Conservation (phyloP, 31 red algal species). For the Asparagopsis taxiformis region DNA sequence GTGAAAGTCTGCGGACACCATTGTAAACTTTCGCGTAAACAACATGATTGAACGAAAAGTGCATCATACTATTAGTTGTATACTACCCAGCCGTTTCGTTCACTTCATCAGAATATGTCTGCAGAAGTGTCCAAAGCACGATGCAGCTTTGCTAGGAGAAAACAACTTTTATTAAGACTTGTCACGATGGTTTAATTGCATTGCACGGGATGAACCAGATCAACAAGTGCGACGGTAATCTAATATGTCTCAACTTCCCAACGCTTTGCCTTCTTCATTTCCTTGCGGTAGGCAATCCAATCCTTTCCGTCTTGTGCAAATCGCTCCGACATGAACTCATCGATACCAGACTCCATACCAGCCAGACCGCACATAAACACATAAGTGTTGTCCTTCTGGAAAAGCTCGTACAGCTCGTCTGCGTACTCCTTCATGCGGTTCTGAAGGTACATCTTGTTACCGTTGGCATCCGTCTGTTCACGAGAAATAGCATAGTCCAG, state of each 20-base stretch:
- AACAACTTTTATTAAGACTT: too few relatives aligned
- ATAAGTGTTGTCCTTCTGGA: conserved; percentile 91
- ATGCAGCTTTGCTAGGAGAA: too few relatives aligned
- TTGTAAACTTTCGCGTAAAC: too few relatives aligned
- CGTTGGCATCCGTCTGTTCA: conserved; percentile 81
- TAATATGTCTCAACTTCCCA: conserved; percentile 97
- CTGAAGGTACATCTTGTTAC: conserved; percentile 96
- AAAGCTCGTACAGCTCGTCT: conserved; percentile 88
- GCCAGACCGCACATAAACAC: conserved; percentile 96
- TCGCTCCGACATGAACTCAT: conserved; percentile 74
- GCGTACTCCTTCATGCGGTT: conserved; percentile 87
- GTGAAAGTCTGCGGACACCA: too few relatives aligned
- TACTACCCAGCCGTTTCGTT: too few relatives aligned
- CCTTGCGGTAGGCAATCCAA: conserved; percentile 75
- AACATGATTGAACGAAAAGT: too few relatives aligned
- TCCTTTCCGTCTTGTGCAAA: conserved; percentile 79
- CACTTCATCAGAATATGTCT: too few relatives aligned
- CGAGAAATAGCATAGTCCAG: conserved; percentile 90
- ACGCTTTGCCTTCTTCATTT: conserved; percentile 87
- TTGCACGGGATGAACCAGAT: too few relatives aligned
- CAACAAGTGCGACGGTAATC: too few relatives aligned
- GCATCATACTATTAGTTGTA: too few relatives aligned
- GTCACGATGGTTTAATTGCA: too few relatives aligned
- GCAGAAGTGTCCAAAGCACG: too few relatives aligned
- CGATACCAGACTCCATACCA: conserved; percentile 94